Evolutionary conservation across 75 land plant genomes (phyloP), one percentile per base, ranked within the genome.

Genomic region (Chamaecyparis obtusa): DNA sequence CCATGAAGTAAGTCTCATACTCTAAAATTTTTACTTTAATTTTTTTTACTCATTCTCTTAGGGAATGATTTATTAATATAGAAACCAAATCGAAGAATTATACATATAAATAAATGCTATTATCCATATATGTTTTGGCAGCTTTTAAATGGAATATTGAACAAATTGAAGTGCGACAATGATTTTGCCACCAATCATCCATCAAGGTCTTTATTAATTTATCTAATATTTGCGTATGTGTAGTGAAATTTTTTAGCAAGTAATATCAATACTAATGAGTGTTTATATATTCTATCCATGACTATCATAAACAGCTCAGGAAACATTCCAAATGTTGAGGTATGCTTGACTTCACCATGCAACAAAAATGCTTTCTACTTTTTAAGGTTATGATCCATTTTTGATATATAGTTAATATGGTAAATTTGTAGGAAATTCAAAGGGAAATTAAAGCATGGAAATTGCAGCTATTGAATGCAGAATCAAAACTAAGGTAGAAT

Each of bases 161-260:
- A 92, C 85, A 89, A 91, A 84, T 86, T 93, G 84, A 93, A 87
- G 81, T 88, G 90, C 14, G 93, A 93, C 49, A 88, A 86, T 67
- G 94, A 93, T 54, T 67, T 90, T 24, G 90, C 90, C 72, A 83
- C 90, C 72, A 83, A 84, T n/a, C 93, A 93, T 85, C 30, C 89
- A 35, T 60, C 91, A 43, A 90, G 87, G 94, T 93, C 15, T 46
- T 33, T 19, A 41, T 87, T 85, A 41, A 10, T 80, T 80, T 5
- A 43, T 41, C 10, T 80, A 37, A 4, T 44, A 44, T 44, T 44
- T 81, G 46, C 27, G 4, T 30, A 27, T 46, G 11, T 32, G 1
- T 33, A 11, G 32, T 32, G 0, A 74, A 74, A 74, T 33, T 74
- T 39, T 0, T 32, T 74, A 9, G 16, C 33, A 9, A 6, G 71